phyloP scores from a whole-genome alignment of 176 grass and related monocot species.

The Oryza meyeriana region DNA sequence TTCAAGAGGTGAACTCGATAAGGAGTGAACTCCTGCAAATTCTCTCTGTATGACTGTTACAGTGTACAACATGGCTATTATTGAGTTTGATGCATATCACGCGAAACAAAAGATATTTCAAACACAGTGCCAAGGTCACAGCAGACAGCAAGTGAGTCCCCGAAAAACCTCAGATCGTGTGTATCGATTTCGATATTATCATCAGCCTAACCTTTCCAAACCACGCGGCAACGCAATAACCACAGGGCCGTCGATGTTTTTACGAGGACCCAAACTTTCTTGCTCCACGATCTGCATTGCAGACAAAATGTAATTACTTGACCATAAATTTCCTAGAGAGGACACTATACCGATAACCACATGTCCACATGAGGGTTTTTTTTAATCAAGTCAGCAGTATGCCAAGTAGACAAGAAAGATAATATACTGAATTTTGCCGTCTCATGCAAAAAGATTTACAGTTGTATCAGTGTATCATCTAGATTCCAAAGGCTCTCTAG shows the following conservation, averaged over 20 bases:
- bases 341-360: background rate
- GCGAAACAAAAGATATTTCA: background rate
- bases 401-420: background rate
- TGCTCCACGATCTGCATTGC: slow-evolving; percentile 66
- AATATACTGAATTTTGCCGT: background rate
- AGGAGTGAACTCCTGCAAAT: background rate
- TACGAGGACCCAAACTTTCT: slow-evolving; percentile 49
- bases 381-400: background rate
- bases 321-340: background rate
- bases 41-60: background rate
- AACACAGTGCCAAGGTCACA: background rate
- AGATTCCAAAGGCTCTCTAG: background rate
- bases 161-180: background rate
- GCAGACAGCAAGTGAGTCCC: background rate
- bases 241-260: slow-evolving; percentile 38
- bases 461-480: background rate
- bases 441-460: background rate
- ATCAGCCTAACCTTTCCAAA: slow-evolving; percentile 79
- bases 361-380: background rate
- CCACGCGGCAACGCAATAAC: slow-evolving; percentile 80
- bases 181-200: slow-evolving; percentile 74
- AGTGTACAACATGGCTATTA: background rate
- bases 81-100: background rate
- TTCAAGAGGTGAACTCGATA: no score
- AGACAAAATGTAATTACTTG: background rate